phyloP scores from a whole-genome alignment of 2,329 filamentous ascomycete genomes.

The Fusarium sp. region DNA sequence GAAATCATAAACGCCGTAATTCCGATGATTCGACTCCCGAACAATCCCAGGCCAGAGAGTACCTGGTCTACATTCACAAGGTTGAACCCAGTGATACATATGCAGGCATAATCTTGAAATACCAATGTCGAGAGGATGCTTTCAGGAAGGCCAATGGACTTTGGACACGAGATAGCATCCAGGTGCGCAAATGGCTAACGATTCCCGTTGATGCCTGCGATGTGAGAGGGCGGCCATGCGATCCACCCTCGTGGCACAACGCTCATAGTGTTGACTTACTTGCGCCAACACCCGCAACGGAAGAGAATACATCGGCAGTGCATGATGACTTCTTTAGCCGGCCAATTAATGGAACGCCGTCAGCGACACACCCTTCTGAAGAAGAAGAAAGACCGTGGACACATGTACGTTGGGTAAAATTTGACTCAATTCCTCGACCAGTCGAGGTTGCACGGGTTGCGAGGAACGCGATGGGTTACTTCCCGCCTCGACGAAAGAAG shows the following conservation, averaged over 20 bases:
- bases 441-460: conserved; percentile 89
- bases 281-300: conserved; percentile 55
- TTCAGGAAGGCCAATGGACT: conserved; percentile 90
- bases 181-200: conserved; percentile 81
- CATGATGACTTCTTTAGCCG: conserved; percentile 56
- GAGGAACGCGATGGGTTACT: conserved; percentile 84
- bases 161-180: conserved; percentile 93
- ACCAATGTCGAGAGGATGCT: conserved; percentile 83
- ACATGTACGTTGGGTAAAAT: conserved; percentile 88
- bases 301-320: conserved; percentile 40
- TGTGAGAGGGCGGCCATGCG: conserved; percentile 76
- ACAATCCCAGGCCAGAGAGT: conserved; percentile 73
- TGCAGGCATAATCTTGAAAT: conserved; percentile 89
- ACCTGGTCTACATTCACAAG: conserved; percentile 89
- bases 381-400: conserved; percentile 77
- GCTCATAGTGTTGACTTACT: conserved; percentile 60
- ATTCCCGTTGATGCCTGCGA: conserved; percentile 91
- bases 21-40: conserved; percentile 68
- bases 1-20: conserved; percentile 71
- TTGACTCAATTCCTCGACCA: conserved; percentile 74
- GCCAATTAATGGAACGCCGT: conserved; percentile 47
- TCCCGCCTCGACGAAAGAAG: conserved; percentile 90
- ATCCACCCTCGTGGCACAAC: conserved; percentile 57
- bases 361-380: conserved; percentile 38
- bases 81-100: conserved; percentile 87